Conservation (phyloP, 352 stramenopile genomes). For the Halophytophthora polymorphica region DNA sequence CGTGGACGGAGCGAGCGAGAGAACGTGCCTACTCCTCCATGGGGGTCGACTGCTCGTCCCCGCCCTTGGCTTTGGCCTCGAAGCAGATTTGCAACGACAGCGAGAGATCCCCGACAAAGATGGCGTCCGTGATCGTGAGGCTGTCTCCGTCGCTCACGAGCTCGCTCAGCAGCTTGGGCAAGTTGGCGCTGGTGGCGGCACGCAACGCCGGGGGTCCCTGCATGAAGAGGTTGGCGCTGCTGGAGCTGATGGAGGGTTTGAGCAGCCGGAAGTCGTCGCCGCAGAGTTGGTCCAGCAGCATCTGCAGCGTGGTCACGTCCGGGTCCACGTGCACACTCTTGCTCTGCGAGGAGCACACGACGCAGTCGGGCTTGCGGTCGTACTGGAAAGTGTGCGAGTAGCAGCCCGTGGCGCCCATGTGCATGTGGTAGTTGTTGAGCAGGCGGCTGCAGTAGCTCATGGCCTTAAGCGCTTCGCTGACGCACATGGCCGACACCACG, state of each 20-base stretch:
- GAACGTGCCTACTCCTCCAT: slow-evolving; percentile 15
- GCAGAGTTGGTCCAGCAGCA: slow-evolving; percentile 65
- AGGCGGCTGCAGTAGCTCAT: slow-evolving; percentile 95
- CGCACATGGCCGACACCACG: slow-evolving; percentile 94
- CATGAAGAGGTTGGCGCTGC: slow-evolving; percentile 72
- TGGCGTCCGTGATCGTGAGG: slow-evolving; percentile 93
- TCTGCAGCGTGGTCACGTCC: slow-evolving; percentile 48
- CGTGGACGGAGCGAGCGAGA: no score
- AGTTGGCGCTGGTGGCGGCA: slow-evolving; percentile 88
- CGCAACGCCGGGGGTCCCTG: slow-evolving; percentile 80
- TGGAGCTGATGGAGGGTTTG: slow-evolving; percentile 72
- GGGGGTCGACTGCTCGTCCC: slow-evolving; percentile 14
- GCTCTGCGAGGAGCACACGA: slow-evolving; percentile 81
- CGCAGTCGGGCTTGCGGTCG: slow-evolving; percentile 87
- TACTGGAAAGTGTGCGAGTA: slow-evolving; percentile 98
- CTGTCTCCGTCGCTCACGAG: slow-evolving; percentile 88
- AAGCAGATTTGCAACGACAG: slow-evolving; percentile 68
- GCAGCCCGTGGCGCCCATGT: slow-evolving; percentile 94
- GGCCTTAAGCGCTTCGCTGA: slow-evolving; percentile 96
- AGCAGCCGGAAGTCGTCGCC: slow-evolving; percentile 57
- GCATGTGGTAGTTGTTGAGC: slow-evolving; percentile 99
- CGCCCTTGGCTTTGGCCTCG: slow-evolving; percentile 24
- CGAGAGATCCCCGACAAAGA: slow-evolving; percentile 85
- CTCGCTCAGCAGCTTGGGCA: slow-evolving; percentile 87
- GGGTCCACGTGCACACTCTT: slow-evolving; percentile 56